Percentiles rank a stretch among this genome's conserved stretches.
Conservation (phyloP, 2,329 filamentous ascomycete species). For the Lachnellula cervina region DNA sequence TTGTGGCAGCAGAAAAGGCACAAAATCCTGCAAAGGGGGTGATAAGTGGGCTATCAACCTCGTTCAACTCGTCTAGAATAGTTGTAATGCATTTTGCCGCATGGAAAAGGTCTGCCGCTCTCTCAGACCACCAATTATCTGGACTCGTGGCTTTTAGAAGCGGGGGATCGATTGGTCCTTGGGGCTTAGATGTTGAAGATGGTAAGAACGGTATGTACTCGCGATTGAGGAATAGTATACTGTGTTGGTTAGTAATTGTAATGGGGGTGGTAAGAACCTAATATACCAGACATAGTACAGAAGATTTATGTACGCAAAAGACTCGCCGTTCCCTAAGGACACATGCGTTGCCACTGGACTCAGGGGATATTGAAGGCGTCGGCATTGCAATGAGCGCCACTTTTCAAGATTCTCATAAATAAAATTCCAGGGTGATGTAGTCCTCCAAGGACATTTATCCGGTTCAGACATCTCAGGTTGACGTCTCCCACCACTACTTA, state of each 20-base stretch:
- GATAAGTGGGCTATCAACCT: conserved; percentile 34
- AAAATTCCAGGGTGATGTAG: conserved; percentile 34
- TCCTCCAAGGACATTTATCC: conserved; percentile 39
- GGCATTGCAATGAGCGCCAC: no score
- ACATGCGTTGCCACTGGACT: conserved; percentile 35
- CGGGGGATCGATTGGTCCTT: conserved; percentile 38
- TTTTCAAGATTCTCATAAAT: conserved; percentile 28
- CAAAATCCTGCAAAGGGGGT: conserved; percentile 44
- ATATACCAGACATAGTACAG: conserved; percentile 40
- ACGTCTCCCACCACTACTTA: conserved; percentile 39
- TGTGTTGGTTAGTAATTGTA: conserved; percentile 16
- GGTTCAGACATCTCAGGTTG: conserved; percentile 36
- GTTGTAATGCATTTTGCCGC: conserved; percentile 34
- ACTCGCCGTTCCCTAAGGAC: conserved; percentile 37
- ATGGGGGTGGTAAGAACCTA: no score
- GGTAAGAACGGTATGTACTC: conserved; percentile 44
- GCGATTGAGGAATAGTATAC: conserved; percentile 38
- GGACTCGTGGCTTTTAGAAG: conserved; percentile 36
- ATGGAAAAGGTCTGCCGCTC: conserved; percentile 34
- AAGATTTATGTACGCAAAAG: conserved; percentile 40
- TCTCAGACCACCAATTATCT: conserved; percentile 37
- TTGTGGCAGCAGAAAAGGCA: conserved; percentile 40
- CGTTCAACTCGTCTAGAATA: conserved; percentile 35
- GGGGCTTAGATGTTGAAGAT: conserved; percentile 31
- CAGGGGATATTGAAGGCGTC: conserved; percentile 21